Conservation (phyloP, 805 yeast species). For the Middelhovenomyces tepae region DNA sequence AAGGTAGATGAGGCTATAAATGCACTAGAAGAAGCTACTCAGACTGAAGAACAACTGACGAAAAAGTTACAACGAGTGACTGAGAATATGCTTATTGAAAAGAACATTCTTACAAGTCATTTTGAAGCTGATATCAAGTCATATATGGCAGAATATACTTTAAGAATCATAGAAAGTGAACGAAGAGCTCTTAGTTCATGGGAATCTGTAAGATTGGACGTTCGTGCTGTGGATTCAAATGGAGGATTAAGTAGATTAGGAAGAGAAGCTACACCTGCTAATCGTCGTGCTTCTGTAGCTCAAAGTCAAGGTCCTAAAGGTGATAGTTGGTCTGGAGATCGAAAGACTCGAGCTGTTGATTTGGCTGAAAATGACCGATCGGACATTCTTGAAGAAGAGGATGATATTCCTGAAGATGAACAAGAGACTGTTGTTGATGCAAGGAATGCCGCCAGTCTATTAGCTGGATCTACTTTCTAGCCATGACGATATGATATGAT, state of each 20-base stretch:
- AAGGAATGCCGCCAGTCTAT: slow-evolving; percentile 68
- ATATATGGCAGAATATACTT: slow-evolving; percentile 49
- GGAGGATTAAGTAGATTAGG: slow-evolving; percentile 84
- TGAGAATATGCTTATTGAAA: slow-evolving; percentile 74
- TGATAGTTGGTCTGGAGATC: slow-evolving; percentile 54
- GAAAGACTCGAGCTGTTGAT: slow-evolving; percentile 25
- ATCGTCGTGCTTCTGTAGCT: slow-evolving; percentile 20
- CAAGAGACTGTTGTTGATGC: slow-evolving; percentile 54
- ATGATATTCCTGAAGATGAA: slow-evolving; percentile 17
- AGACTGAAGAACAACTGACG: slow-evolving; percentile 66
- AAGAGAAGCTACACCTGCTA: slow-evolving; percentile 47
- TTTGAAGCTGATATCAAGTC: slow-evolving; percentile 48
- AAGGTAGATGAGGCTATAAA: slow-evolving; percentile 86
- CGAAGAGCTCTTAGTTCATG: slow-evolving; percentile 67
- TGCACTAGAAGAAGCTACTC: slow-evolving; percentile 68
- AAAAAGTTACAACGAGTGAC: slow-evolving; percentile 74
- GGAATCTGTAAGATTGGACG: slow-evolving; percentile 62
- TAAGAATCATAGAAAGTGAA: slow-evolving; percentile 76
- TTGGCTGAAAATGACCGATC: slow-evolving; percentile 4
- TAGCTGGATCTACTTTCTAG: slow-evolving; percentile 74
- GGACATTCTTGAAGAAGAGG: slow-evolving; percentile 16
- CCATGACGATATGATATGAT: too few relatives aligned
- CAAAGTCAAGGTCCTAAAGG: slow-evolving; percentile 43
- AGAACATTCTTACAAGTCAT: slow-evolving; percentile 47
- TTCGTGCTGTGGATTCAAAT: slow-evolving; percentile 60